These are phyloP conservation scores for Epicoccum sorghinum DNA, from an alignment of 2,329 filamentous ascomycete genomes.

Conservation along the genomic window DNA sequence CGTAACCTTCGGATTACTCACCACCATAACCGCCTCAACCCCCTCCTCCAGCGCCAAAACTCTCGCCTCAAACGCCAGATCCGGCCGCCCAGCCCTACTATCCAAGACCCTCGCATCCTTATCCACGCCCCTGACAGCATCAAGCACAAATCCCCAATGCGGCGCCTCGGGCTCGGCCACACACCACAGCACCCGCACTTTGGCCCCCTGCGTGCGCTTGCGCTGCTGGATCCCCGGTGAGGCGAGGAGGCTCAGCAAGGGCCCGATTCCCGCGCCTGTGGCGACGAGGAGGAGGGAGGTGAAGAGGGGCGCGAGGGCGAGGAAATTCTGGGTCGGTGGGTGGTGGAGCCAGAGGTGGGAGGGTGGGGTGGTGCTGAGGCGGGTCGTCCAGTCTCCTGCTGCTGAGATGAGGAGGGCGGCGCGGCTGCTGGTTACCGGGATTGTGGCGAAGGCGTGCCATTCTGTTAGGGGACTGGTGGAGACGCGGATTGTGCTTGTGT, in stretches of 20 bases:
- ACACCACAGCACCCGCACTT: slow-evolving; percentile 27
- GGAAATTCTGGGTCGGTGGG: slow-evolving; percentile 29
- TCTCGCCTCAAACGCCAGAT: slow-evolving; percentile 22
- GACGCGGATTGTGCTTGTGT: slow-evolving; percentile 30
- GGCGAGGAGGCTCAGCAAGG: slow-evolving; percentile 25
- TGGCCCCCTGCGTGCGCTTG: slow-evolving; percentile 12
- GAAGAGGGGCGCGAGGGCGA: slow-evolving; percentile 25
- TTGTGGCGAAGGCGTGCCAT: slow-evolving; percentile 49
- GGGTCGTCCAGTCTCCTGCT: slow-evolving; percentile 45
- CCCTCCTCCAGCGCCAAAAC: slow-evolving; percentile 1
- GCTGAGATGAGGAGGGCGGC: slow-evolving; percentile 38
- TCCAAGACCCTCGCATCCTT: slow-evolving; percentile 22
- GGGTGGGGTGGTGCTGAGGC: slow-evolving; percentile 20
- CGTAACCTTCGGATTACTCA: slow-evolving; percentile 27
- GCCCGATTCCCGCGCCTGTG: slow-evolving; percentile 33
- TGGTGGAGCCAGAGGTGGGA: slow-evolving; percentile 23
- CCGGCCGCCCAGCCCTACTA: slow-evolving; percentile 10
- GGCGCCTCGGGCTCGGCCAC: slow-evolving; percentile 15
- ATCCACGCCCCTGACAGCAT: slow-evolving; percentile 22
- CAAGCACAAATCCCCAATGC: slow-evolving; percentile 25
- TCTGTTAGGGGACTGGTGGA: slow-evolving; percentile 32
- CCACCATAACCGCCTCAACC: slow-evolving; percentile 29
- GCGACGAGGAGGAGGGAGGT: slow-evolving; percentile 27
- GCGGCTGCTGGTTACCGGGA: slow-evolving; percentile 33
- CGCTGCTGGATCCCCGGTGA: slow-evolving; percentile 10